Evolutionary conservation across 345 rosid species (phyloP).

Genomic region (Lepidium didymum): DNA sequence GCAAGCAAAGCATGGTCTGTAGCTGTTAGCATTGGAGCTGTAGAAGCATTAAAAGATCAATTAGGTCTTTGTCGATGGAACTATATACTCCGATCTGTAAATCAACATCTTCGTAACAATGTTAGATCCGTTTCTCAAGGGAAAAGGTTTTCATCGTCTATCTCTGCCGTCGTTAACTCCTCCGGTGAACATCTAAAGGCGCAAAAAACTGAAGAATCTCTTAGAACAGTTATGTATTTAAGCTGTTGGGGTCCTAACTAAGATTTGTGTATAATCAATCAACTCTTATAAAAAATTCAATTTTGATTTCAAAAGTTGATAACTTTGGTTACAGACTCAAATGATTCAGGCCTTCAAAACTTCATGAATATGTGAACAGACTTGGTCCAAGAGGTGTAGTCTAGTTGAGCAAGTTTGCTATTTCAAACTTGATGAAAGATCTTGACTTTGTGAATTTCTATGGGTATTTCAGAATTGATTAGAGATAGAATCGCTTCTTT

Average conservation of each 20-base stretch:
- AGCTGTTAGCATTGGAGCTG: conserved; percentile 44
- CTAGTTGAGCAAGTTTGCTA: conserved; percentile 20
- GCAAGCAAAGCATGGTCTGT: conserved; percentile 42
- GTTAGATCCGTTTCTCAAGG: conserved; percentile 29
- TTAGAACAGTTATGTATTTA: conserved; percentile 68
- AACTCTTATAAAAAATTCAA: no score
- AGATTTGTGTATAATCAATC: background rate
- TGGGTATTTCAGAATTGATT: background rate
- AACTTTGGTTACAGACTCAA: no score
- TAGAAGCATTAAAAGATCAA: conserved; percentile 51
- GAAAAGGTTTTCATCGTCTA: conserved; percentile 21
- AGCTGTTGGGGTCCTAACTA: conserved; percentile 75
- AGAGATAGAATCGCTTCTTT: conserved; percentile 1
- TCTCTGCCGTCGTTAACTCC: conserved; percentile 5
- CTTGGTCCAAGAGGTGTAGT: conserved; percentile 24
- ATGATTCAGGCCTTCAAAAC: background rate
- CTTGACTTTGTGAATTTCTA: conserved; percentile 24
- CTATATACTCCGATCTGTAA: conserved; percentile 29
- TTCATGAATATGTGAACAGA: no score
- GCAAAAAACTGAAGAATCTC: conserved; percentile 60
- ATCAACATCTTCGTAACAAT: conserved; percentile 32
- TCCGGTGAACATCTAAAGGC: conserved; percentile 25
- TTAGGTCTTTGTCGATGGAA: conserved; percentile 46
- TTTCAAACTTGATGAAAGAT: conserved; percentile 12
- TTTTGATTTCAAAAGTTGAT: no score